Evolutionary conservation across 1,139 yeast species (phyloP), one percentile per base, ranked within the genome.

Genomic region (Debaryomyces robertsiae): DNA sequence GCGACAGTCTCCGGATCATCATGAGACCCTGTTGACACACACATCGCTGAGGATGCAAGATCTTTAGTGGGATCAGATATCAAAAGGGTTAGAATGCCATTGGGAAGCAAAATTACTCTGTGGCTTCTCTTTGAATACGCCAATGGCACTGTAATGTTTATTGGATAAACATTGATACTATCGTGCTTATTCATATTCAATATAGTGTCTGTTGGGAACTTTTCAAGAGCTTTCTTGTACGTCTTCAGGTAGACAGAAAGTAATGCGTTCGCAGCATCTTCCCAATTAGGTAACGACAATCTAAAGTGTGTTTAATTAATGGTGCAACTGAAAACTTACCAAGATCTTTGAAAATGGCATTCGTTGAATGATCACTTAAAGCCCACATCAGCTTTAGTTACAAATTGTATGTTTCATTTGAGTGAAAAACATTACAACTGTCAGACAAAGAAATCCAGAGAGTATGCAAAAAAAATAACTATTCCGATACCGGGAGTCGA

Each of bases 401-500:
- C 22, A 19, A 19, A 19, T n/a, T n/a, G n/a, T n/a, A n/a, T n/a
- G n/a, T n/a, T n/a, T n/a, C n/a, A n/a, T n/a, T n/a, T n/a, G n/a
- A n/a, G n/a, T n/a, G n/a, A n/a, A n/a, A n/a, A n/a, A n/a, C n/a
- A n/a, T n/a, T n/a, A n/a, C n/a, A n/a, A n/a, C n/a, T n/a, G n/a
- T n/a, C n/a, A n/a, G n/a, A n/a, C n/a, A 19, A 19, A 19, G 7
- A 19, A 19, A 19, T 6, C 22, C 7, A 6, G 5, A 19, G 22
- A 5, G 7, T 5, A 19, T 11, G 6, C 6, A 37, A 36, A 46
- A 49, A 53, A 63, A 65, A 66, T 63, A 50, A 40, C 47, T 44
- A 42, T 77, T 80, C 84, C 85, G 84, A 78, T 79, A 74, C 84
- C 81, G 84, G 85, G 85, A 79, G 81, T 80, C 82, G 85, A 80